These are phyloP conservation scores for Aaosphaeria pasadenensis DNA, from an alignment of 2,329 filamentous ascomycete species.

Conservation along the genomic window DNA sequence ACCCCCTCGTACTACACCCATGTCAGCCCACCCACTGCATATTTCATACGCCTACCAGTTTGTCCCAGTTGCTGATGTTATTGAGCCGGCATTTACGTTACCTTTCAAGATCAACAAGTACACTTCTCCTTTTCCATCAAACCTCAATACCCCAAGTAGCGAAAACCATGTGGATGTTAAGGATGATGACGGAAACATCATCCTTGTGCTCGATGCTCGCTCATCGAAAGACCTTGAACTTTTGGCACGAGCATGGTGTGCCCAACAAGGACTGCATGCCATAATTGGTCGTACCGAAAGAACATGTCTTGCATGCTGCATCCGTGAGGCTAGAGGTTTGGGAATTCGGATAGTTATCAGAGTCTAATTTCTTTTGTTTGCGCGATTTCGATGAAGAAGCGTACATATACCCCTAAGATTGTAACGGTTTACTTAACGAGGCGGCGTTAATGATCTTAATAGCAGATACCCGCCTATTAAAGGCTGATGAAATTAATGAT, in stretches of 20 bases:
- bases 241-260: conserved; percentile 69
- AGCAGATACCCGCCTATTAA: not conserved
- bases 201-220: conserved; percentile 48
- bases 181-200: conserved; percentile 8
- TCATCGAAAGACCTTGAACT: conserved; percentile 66
- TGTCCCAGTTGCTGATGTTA: conserved; percentile 30
- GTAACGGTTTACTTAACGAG: not conserved
- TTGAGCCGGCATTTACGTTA: conserved; percentile 22
- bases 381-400: not conserved
- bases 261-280: conserved; percentile 71
- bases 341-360: conserved; percentile 64
- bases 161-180: not conserved
- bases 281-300: conserved; percentile 64
- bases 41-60: conserved; percentile 35
- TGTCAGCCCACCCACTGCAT: conserved; percentile 41
- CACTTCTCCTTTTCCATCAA: conserved; percentile 12
- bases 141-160: conserved; percentile 9
- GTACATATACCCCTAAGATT: not conserved
- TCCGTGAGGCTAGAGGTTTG: conserved; percentile 70
- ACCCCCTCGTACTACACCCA: conserved; percentile 12
- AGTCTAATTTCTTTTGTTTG: conserved; percentile 16
- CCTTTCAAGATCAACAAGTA: conserved; percentile 18
- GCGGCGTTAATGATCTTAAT: too few species aligned
- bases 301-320: conserved; percentile 70
- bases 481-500: not conserved